Percentiles rank a stretch among this genome's conserved stretches.
Evolutionary conservation across 257 asterid genomes (phyloP).

Genomic region (Jaltomata sinuosa): DNA sequence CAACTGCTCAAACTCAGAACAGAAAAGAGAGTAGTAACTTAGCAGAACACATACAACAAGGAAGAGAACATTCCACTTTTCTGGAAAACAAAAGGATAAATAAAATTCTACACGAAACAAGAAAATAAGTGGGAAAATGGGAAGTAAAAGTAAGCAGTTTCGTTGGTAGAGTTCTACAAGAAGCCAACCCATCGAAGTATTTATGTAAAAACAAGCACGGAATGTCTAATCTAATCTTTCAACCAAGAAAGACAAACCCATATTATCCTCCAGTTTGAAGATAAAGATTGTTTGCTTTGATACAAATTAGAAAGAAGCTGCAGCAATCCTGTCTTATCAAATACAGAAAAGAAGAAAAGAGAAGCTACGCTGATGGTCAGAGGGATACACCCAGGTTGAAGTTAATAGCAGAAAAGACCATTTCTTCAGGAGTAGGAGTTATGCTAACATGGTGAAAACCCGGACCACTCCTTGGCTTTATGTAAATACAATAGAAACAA

Average conservation of each 20-base stretch:
- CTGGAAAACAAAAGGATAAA: neutral
- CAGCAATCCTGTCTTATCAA: neutral
- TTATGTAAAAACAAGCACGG: neutral
- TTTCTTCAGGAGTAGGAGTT: neutral
- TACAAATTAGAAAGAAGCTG: neutral
- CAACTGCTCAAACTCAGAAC: slow-evolving; percentile 3
- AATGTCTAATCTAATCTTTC: neutral
- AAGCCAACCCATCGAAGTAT: neutral
- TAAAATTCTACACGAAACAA: neutral
- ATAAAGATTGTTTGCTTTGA: neutral
- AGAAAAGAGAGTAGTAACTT: neutral
- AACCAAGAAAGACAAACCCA: neutral
- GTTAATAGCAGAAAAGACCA: neutral
- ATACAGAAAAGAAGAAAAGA: neutral
- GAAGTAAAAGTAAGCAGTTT: neutral
- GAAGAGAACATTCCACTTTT: neutral
- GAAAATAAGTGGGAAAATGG: neutral
- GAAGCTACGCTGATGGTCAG: neutral
- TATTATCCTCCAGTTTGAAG: neutral
- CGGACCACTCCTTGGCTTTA: neutral
- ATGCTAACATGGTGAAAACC: neutral
- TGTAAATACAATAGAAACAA: neutral
- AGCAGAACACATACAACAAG: neutral
- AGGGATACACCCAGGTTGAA: neutral
- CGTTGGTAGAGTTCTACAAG: neutral